Percentiles rank a stretch among this genome's conserved stretches.
These are phyloP conservation scores for Triticum dicoccoides DNA, from an alignment of 176 grass and related monocot species.

Conservation along the genomic window DNA sequence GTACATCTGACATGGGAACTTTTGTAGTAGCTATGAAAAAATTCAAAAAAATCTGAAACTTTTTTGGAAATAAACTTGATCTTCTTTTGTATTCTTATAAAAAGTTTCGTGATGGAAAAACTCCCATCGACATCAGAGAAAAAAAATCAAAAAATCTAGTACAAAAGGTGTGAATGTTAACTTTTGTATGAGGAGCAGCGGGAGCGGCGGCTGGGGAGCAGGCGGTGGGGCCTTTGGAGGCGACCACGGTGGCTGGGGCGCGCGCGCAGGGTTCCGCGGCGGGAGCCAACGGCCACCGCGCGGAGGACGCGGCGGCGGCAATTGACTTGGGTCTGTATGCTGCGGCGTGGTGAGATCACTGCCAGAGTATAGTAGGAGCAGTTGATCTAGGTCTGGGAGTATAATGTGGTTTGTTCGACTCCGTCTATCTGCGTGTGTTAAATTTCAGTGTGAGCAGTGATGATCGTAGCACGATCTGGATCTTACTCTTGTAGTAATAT, in stretches of 20 bases:
- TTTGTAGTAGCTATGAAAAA: too few species aligned
- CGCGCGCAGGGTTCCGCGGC: slow-evolving; percentile 18
- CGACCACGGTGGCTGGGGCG: not conserved
- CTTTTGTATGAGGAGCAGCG: not conserved
- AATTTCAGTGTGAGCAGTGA: not conserved
- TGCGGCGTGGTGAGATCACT: not conserved
- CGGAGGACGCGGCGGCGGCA: slow-evolving; percentile 21
- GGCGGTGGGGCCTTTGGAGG: not conserved
- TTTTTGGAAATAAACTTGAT: too few species aligned
- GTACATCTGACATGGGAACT: too few species aligned
- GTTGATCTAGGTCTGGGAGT: not conserved
- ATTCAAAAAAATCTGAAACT: too few species aligned
- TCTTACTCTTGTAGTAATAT: not conserved
- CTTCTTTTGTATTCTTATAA: too few species aligned
- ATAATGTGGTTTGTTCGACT: not conserved
- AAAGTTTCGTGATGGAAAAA: too few species aligned
- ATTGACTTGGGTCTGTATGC: not conserved
- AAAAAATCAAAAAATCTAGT: too few species aligned
- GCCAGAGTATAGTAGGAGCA: not conserved
- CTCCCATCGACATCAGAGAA: too few species aligned
- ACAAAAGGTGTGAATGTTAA: too few species aligned
- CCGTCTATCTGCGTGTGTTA: not conserved
- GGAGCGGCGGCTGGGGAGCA: not conserved
- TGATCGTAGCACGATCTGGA: not conserved
- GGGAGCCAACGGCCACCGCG: slow-evolving; percentile 7